Percentiles rank a stretch among this genome's conserved stretches.
Evolutionary conservation across 371 early-diverging fungal genomes (phyloP).

Genomic region (Basidiobolus heterosporus): DNA sequence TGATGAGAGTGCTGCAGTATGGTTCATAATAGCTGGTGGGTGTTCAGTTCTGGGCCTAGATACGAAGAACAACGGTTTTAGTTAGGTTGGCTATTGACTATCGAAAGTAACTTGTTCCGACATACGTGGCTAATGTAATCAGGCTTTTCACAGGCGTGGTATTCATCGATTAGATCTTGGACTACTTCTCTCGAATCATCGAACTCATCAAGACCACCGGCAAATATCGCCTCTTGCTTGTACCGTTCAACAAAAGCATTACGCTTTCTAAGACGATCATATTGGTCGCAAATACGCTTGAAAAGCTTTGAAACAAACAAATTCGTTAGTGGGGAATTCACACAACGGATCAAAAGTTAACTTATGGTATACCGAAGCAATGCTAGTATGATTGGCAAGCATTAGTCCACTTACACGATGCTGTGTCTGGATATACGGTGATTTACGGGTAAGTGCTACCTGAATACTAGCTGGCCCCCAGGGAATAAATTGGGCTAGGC

Average conservation of each 20-base stretch:
- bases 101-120: no score
- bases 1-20: no score
- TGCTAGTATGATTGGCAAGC: constrained; percentile 95
- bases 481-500: constrained; percentile 92
- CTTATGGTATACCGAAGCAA: constrained; percentile 70
- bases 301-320: constrained; percentile 73
- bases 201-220: constrained; percentile 81
- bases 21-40: no score
- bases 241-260: constrained; percentile 99
- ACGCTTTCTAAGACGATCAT: constrained; percentile 87
- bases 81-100: no score
- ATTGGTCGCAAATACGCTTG: constrained; percentile 88
- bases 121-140: constrained; percentile 40
- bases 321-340: no score
- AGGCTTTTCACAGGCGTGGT: constrained; percentile 83
- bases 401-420: constrained; percentile 94
- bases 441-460: constrained; percentile 82
- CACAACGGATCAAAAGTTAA: no score
- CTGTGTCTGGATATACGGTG: constrained; percentile 78
- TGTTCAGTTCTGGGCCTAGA: no score
- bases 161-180: constrained; percentile 81
- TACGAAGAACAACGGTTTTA: no score
- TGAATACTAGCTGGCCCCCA: constrained; percentile 99
- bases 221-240: constrained; percentile 62
- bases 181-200: constrained; percentile 72